phyloP scores from a whole-genome alignment of 345 rosid genomes.

The Eucalyptus erythrocorys region DNA sequence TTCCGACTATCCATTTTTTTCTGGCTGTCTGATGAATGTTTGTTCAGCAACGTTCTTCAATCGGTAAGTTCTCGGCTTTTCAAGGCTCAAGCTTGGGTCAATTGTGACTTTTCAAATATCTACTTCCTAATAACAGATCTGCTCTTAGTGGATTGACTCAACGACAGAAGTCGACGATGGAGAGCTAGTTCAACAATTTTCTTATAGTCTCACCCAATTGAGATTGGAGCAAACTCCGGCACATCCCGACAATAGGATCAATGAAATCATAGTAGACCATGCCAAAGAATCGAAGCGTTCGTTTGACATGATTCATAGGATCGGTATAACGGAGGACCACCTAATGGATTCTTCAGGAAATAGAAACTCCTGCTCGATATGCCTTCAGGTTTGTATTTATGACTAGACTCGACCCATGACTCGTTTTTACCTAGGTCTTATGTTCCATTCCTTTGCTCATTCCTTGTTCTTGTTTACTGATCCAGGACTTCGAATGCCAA shows the following conservation, averaged over 20 bases:
- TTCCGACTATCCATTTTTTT: neutral
- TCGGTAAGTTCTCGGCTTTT: neutral
- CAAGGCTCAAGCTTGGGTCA: neutral
- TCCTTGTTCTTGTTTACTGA: neutral
- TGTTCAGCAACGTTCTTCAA: neutral
- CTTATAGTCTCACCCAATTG: neutral
- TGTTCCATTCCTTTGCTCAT: neutral
- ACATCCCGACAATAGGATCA: neutral
- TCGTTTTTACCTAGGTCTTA: neutral
- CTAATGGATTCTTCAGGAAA: slow-evolving; percentile 3
- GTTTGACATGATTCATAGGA: neutral
- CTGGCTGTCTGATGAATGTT: neutral
- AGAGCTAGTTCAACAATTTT: neutral
- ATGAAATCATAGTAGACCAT: neutral
- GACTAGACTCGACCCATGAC: neutral
- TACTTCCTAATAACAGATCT: neutral
- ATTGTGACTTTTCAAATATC: neutral
- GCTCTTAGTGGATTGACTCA: slow-evolving; percentile 54
- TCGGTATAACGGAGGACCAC: neutral
- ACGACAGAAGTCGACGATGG: slow-evolving; percentile 72
- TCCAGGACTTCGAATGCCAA: slow-evolving; percentile 14
- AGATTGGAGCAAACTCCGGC: neutral
- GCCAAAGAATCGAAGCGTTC: neutral
- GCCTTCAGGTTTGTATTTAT: slow-evolving; percentile 21
- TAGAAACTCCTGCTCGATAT: slow-evolving; percentile 15